Percentiles rank a stretch among this genome's conserved stretches.
Conservation (phyloP, 108 stramenopile genomes). For the Ochromonas danica region DNA sequence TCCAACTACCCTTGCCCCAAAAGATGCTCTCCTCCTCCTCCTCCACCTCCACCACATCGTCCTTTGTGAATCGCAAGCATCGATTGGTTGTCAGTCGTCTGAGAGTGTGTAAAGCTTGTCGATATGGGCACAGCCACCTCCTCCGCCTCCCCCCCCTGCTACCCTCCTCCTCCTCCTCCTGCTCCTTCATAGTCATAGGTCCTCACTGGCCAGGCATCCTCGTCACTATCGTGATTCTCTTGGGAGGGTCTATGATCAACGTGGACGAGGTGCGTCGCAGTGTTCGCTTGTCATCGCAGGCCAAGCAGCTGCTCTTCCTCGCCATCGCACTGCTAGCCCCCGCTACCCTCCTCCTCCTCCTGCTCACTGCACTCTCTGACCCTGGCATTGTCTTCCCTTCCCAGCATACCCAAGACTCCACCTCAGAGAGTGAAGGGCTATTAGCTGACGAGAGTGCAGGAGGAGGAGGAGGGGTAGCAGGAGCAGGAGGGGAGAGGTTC, state of each 20-base stretch:
- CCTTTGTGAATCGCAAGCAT: too few species aligned
- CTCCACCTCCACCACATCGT: too few species aligned
- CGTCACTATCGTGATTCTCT: neutral
- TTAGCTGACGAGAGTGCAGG: neutral
- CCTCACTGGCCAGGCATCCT: constrained; percentile 3
- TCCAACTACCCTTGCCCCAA: too few species aligned
- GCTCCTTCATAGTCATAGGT: neutral
- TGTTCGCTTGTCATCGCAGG: neutral
- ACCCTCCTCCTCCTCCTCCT: too few species aligned
- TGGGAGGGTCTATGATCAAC: constrained; percentile 19
- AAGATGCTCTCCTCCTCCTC: too few species aligned
- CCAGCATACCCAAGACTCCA: neutral
- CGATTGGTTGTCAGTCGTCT: too few species aligned
- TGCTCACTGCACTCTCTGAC: constrained; percentile 7
- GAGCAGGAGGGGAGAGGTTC: neutral
- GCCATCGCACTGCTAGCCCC: neutral
- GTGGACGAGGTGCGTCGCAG: neutral
- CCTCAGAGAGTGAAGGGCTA: neutral
- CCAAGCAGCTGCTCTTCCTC: neutral
- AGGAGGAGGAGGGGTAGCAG: neutral
- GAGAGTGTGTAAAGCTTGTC: too few species aligned
- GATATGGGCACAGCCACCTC: too few species aligned
- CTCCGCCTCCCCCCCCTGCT: too few species aligned
- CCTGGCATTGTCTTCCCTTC: constrained; percentile 26
- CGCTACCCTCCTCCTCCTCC: neutral